These are phyloP conservation scores for Daldinia caldariorum DNA, from an alignment of 495 filamentous ascomycete species.

Conservation along the genomic window DNA sequence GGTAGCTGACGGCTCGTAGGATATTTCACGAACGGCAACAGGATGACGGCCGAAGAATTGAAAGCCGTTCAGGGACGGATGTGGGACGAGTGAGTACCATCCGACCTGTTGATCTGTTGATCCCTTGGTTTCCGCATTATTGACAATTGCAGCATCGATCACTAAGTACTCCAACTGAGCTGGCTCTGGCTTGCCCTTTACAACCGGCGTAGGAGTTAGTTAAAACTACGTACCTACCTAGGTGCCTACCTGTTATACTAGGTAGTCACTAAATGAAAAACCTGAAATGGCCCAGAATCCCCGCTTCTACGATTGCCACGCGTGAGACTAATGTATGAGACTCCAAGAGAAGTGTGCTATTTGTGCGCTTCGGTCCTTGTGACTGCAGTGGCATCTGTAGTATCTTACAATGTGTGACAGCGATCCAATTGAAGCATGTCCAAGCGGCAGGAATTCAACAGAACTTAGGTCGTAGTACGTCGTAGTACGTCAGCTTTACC, in stretches of 20 bases:
- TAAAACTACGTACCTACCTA: slow-evolving; percentile 22
- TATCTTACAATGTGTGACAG: slow-evolving; percentile 34
- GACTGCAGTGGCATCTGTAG: slow-evolving; percentile 38
- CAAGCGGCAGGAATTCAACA: slow-evolving; percentile 36
- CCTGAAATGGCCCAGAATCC: slow-evolving; percentile 38
- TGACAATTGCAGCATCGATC: slow-evolving; percentile 57
- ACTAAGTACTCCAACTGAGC: slow-evolving; percentile 44
- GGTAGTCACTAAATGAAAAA: slow-evolving; percentile 38
- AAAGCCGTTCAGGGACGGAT: slow-evolving; percentile 85
- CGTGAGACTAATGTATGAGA: slow-evolving; percentile 43
- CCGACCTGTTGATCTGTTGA: slow-evolving; percentile 19
- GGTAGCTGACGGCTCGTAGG: slow-evolving; percentile 54
- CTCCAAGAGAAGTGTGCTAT: slow-evolving; percentile 32
- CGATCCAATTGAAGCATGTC: slow-evolving; percentile 44
- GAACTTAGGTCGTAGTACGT: slow-evolving; percentile 34
- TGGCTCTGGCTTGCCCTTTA: slow-evolving; percentile 23
- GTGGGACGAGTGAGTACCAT: slow-evolving; percentile 80
- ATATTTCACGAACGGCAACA: slow-evolving; percentile 88
- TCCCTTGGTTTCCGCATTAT: slow-evolving; percentile 39
- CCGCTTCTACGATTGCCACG: slow-evolving; percentile 43
- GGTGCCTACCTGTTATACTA: no score
- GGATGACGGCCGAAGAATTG: slow-evolving; percentile 87
- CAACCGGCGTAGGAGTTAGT: slow-evolving; percentile 36
- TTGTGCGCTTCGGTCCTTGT: slow-evolving; percentile 35
- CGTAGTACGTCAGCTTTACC: slow-evolving; percentile 32